Base-by-base conservation (phyloP, 1,284 basidiomycete species). In the Rhizoctonia solani region DNA sequence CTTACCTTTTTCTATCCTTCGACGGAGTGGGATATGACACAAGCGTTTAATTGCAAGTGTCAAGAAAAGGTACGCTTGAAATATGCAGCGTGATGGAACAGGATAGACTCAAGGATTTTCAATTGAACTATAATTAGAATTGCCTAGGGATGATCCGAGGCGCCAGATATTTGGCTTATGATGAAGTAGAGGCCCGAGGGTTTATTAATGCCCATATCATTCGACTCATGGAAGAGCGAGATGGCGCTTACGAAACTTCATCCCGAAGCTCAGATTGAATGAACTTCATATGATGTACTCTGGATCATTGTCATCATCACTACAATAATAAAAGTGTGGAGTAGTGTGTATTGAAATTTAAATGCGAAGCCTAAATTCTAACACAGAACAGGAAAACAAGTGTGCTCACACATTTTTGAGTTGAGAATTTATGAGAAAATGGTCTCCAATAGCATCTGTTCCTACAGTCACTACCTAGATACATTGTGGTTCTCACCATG, bases 21-120 rank as follows among this genome's bases (percentile, higher is more conserved):
- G 71, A 88, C 85, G 5, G 87, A 89, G 74, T 89, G 87, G 86
- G 80, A 85, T 58, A 87, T 88, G 86, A 84, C 81, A 13, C 84
- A 85, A 72, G 80, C 83, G 1, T 89, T 89, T 72, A 75, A 79
- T 29, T 89, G 87, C 75, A 71, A 74, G 34, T 88, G 87, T 73
- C 79, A 79, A 13, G 74, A 80, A 1, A 68, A 74, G 59, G 77
- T 78, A 69, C 67, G 77, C 32, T 11, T 4, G 19, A 5, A 8
- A 39, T 39, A 39, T 8, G 16, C 37, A 16, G 16, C 37, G 8
- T 39, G 37, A 16, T 39, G 37, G 37, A 39, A 8, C 3, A n/a
- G n/a, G n/a, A 4, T 14, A 5, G 4, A 25, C 25, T 50, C 21
- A 4, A 6, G 14, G 19, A 27, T 3, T 4, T 27, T 4, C 19